Evolutionary conservation across 495 filamentous ascomycete species (phyloP).

Genomic region (Cenococcum geophilum): DNA sequence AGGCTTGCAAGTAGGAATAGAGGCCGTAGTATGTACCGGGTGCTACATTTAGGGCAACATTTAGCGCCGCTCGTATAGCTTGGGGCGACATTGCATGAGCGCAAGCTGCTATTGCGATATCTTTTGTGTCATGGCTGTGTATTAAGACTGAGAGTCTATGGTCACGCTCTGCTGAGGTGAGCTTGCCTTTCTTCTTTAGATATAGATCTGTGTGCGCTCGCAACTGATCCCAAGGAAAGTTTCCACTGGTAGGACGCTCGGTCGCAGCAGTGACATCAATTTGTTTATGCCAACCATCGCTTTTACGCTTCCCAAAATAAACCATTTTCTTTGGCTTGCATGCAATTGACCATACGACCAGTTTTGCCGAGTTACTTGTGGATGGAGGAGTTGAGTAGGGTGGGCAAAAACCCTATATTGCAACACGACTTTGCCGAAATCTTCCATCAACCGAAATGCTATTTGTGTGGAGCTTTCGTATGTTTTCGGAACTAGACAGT

Average conservation of each 20-base stretch:
- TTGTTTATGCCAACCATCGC: constrained; percentile 26
- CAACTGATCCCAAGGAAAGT: constrained; percentile 15
- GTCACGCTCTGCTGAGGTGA: constrained; percentile 16
- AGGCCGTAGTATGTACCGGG: constrained; percentile 21
- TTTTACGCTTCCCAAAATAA: constrained; percentile 19
- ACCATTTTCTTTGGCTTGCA: not conserved
- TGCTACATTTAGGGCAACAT: constrained; percentile 22
- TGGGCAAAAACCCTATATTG: too few relatives aligned
- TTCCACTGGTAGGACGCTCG: constrained; percentile 4
- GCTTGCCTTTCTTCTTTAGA: constrained; percentile 28
- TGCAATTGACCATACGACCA: not conserved
- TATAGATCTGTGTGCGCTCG: constrained; percentile 22
- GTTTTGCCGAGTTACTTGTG: not conserved
- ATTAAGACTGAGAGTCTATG: constrained; percentile 17
- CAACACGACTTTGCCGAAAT: too few relatives aligned
- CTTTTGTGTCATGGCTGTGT: constrained; percentile 20
- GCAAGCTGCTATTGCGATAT: constrained; percentile 28
- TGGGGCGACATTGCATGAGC: constrained; percentile 25
- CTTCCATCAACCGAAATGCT: too few relatives aligned
- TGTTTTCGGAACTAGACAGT: too few relatives aligned
- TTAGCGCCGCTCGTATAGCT: constrained; percentile 18
- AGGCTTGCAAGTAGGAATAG: constrained; percentile 19
- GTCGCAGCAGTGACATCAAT: constrained; percentile 13
- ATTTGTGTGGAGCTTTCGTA: too few relatives aligned
- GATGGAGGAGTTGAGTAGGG: too few relatives aligned